Base-by-base conservation (phyloP, 805 yeast genomes). In the Wickerhamiella spandovensis region DNA sequence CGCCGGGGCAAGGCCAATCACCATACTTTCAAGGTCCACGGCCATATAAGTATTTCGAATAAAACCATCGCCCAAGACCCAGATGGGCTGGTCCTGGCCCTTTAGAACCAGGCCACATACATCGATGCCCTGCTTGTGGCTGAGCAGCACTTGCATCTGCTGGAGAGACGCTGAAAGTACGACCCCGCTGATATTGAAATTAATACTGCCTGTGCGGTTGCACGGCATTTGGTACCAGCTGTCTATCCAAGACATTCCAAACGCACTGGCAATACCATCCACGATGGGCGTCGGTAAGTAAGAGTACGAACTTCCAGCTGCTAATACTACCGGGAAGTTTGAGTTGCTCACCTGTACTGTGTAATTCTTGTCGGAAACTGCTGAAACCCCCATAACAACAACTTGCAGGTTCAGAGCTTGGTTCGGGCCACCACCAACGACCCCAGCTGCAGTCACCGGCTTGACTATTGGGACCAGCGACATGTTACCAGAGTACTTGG, bases 41-140 rank as follows among this genome's bases (percentile, higher is more conserved):
- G 80, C 85, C 28, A 76, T 72, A 60, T 83, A 84, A 5, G 81
- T 81, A 43, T 74, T 72, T 51, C 84, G 71, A 52, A 84, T 65
- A 61, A 83, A 75, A 46, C 74, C 71, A 61, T 81, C 87, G 12
- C 90, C 90, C 32, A 84, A 67, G 49, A 79, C 68, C 20, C 42
- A 66, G 39, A 48, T 41, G 41, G 51, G 51, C 67, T 61, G 25
- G 54, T 49, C 43, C 21, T 62, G 46, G 18, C 57, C 58, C 17
- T 57, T 45, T 13, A 49, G 42, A 8, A 52, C 43, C 10, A 52
- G 47, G 18, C 38, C 35, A 20, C 41, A 18, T 1, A 37, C n/a
- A 4, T 17, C 20, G 8, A 17, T 35, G 7, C 39, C 39, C 5
- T 35, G 41, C 12, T 4, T 10, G 46, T 56, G 48, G 28, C 42